These are phyloP conservation scores for Furcasterigmium furcatum DNA, from an alignment of 2,329 filamentous ascomycete genomes.

Conservation along the genomic window DNA sequence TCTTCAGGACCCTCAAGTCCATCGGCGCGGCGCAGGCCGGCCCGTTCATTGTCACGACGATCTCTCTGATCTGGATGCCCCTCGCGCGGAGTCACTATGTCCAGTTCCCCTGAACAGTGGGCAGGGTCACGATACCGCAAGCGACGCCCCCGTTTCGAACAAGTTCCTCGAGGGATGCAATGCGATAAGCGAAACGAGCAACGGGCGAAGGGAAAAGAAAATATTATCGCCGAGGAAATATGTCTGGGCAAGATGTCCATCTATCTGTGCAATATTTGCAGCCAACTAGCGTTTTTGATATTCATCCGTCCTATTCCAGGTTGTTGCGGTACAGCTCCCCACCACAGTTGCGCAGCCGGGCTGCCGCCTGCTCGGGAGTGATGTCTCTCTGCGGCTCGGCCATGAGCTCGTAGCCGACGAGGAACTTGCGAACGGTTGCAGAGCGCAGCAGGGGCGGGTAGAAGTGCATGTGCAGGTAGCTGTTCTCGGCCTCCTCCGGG, in stretches of 20 bases:
- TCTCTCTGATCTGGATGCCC: conserved; percentile 58
- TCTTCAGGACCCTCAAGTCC: conserved; percentile 69
- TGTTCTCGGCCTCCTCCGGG: conserved; percentile 78
- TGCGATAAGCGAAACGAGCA: no score
- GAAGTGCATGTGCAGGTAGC: conserved; percentile 96
- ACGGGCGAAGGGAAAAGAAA: no score
- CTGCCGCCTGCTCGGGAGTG: conserved; percentile 91
- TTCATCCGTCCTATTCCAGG: conserved; percentile 22
- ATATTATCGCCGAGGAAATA: no score
- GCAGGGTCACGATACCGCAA: no score
- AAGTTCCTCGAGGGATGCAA: no score
- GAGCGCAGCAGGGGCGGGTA: conserved; percentile 91
- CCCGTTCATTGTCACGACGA: conserved; percentile 48
- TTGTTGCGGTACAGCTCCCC: conserved; percentile 79
- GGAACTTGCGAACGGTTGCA: conserved; percentile 91
- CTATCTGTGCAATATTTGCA: not conserved
- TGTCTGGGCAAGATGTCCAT: no score
- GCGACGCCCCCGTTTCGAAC: no score
- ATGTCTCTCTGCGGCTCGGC: conserved; percentile 98
- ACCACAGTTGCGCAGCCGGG: conserved; percentile 69
- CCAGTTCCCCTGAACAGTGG: conserved; percentile 17
- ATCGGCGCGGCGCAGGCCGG: conserved; percentile 55
- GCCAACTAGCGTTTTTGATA: not conserved
- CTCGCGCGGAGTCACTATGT: conserved; percentile 71
- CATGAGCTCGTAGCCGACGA: conserved; percentile 95